These are phyloP conservation scores for Hypoxylon cercidicola DNA, from an alignment of 495 filamentous ascomycete genomes.

Conservation along the genomic window DNA sequence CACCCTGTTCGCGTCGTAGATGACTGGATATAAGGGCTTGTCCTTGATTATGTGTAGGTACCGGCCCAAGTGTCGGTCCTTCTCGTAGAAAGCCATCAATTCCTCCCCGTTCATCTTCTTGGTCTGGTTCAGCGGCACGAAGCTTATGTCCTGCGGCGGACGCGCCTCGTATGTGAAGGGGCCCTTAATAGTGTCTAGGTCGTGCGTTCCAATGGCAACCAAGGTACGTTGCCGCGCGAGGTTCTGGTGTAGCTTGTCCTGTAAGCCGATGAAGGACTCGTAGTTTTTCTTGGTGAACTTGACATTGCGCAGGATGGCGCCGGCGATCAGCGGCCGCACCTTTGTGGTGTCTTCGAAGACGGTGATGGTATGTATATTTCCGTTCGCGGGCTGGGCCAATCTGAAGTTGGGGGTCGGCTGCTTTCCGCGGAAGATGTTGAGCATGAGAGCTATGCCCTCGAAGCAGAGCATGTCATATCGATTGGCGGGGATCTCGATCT, in stretches of 20 bases:
- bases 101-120: slow-evolving; percentile 86
- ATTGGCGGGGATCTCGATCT: slow-evolving; percentile 99
- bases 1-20: slow-evolving; percentile 85
- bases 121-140: slow-evolving; percentile 89
- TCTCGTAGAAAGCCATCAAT: slow-evolving; percentile 95
- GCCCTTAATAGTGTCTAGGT: slow-evolving; percentile 91
- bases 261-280: slow-evolving; percentile 95
- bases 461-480: slow-evolving; percentile 99
- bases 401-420: slow-evolving; percentile 79
- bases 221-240: slow-evolving; percentile 91
- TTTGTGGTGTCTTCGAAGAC: slow-evolving; percentile 81
- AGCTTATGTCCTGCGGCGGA: slow-evolving; percentile 90
- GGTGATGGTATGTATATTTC: slow-evolving; percentile 80
- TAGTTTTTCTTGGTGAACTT: slow-evolving; percentile 91
- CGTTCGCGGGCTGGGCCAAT: slow-evolving; percentile 73
- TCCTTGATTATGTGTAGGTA: slow-evolving; percentile 94
- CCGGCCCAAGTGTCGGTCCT: slow-evolving; percentile 67
- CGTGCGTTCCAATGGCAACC: slow-evolving; percentile 96
- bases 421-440: slow-evolving; percentile 91
- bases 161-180: slow-evolving; percentile 97
- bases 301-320: slow-evolving; percentile 86
- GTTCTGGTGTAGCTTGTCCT: slow-evolving; percentile 98
- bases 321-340: slow-evolving; percentile 86
- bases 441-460: slow-evolving; percentile 93
- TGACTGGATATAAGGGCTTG: slow-evolving; percentile 94